Evolutionary conservation across 2,329 filamentous ascomycete genomes (phyloP), one percentile per base, ranked within the genome.

Genomic region (Apiospora arundinis): DNA sequence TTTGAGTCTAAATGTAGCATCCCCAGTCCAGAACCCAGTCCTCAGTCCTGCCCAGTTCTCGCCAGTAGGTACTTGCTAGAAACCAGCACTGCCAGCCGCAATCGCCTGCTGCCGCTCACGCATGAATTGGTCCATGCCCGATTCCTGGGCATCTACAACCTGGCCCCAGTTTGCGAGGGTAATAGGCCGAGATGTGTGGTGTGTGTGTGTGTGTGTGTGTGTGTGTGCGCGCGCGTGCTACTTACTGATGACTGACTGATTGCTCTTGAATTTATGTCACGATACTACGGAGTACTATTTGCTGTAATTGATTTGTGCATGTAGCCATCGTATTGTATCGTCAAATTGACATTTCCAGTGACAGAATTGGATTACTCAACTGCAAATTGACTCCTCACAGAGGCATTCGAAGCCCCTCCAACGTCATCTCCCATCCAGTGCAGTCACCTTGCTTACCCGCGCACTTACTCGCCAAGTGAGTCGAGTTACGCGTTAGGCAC

Each of bases 1-100:
- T 40, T 56, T 63, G 56, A 63, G 56, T 63, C 56, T 60, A 60
- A 60, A 60, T 37, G 25, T 16, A 60, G 52, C 52, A 37, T n/a
- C 52, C 49, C 25, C 49, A 52, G 49, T 16, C 23, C 23, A 52
- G 49, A 28, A 52, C 18, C 18, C n/a, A n/a, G n/a, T n/a, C n/a
- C n/a, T n/a, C n/a, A n/a, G n/a, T n/a, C n/a, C n/a, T n/a, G n/a
- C n/a, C n/a, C n/a, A n/a, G n/a, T n/a, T n/a, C n/a, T n/a, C n/a
- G n/a, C n/a, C n/a, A n/a, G n/a, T n/a, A n/a, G n/a, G n/a, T n/a
- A n/a, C n/a, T n/a, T n/a, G n/a, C 18, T 18, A 48, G 45, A 48
- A 56, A 32, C n/a, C 23, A 52, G 48, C 48, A 23, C 48, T 52
- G 48, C 48, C 48, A 28, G 48, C 48, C 48, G 48, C 48, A 48